phyloP scores from a whole-genome alignment of 2,329 filamentous ascomycete species.

The Exophiala sp. region DNA sequence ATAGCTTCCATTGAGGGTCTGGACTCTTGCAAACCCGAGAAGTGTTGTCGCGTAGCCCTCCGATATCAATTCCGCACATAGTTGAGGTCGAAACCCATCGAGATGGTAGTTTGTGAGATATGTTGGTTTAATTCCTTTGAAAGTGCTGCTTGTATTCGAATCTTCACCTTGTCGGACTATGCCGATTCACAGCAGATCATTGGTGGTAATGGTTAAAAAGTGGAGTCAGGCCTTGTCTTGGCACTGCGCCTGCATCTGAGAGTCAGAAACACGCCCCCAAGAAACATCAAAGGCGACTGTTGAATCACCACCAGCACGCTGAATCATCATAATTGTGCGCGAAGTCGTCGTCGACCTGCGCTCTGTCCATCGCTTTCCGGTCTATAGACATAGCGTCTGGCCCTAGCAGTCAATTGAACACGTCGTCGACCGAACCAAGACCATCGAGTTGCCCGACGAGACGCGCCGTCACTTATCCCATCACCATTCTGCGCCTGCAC shows the following conservation, averaged over 20 bases:
- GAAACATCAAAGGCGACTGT: not conserved
- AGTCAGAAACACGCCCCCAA: constrained; percentile 3
- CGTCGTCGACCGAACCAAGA: not conserved
- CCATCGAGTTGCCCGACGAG: not conserved
- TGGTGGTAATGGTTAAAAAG: constrained; percentile 12
- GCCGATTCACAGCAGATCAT: constrained; percentile 6
- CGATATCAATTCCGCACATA: constrained; percentile 10
- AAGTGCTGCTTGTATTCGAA: constrained; percentile 18
- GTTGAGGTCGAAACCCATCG: not conserved
- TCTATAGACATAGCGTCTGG: no score
- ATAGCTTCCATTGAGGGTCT: not conserved
- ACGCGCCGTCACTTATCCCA: not conserved
- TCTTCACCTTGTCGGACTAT: constrained; percentile 11
- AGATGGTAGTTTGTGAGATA: constrained; percentile 7
- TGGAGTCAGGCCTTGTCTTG: constrained; percentile 20
- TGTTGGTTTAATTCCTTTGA: constrained; percentile 20
- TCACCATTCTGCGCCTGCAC: not conserved
- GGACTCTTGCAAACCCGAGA: constrained; percentile 1
- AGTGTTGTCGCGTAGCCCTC: constrained; percentile 16
- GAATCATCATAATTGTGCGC: not conserved
- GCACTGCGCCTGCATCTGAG: constrained; percentile 9
- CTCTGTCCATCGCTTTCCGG: not conserved
- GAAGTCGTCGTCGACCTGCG: not conserved
- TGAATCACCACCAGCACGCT: not conserved
- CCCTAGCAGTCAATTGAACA: not conserved